Evolutionary conservation across 352 stramenopile genomes (phyloP), one percentile per base, ranked within the genome.

Genomic region (Lagenidium giganteum): DNA sequence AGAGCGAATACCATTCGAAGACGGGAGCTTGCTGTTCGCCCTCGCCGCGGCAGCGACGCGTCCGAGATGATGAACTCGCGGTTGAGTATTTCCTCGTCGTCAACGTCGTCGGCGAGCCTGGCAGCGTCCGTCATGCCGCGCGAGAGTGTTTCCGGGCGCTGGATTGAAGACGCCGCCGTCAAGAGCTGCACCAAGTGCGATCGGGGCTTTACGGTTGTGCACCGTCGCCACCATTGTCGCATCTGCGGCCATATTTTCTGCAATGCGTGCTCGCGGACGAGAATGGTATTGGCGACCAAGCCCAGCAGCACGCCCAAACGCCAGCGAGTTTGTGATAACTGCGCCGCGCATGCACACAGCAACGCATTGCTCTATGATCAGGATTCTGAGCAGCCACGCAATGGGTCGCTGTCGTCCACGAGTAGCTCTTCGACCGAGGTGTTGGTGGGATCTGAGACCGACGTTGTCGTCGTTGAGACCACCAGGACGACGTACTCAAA

Each of bases 171-270:
- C 45, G 50, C 54, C 22, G 63, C 66, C 16, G 66, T 57, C 47
- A 57, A 60, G 22, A 67, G 42, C 12, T 92, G 80, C 57, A 54
- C 46, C 50, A 85, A 88, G 55, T 92, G 79, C 54, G 70, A 78
- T 51, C 67, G 70, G 23, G 39, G 20, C 5, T 92, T 92, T 43
- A 83, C 79, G 39, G 58, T 92, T 21, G 67, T 87, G 31, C 83
- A 86, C 57, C 73, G 79, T 3, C 74, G 79, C 21, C 79, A 92
- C 50, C 79, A 92, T 64, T 92, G 79, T 58, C 79, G 79, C 41
- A 76, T 87, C 36, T 92, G 79, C 38, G 79, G 79, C 24, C 54
- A 89, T 53, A 85, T 92, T 37, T 92, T 92, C 60, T 92, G 79
- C 48, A 70, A 85, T 56, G 58, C 71, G 23, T 92, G 79, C 42